Conservation (phyloP, 1,284 basidiomycete genomes). For the Dichomitus squalens region DNA sequence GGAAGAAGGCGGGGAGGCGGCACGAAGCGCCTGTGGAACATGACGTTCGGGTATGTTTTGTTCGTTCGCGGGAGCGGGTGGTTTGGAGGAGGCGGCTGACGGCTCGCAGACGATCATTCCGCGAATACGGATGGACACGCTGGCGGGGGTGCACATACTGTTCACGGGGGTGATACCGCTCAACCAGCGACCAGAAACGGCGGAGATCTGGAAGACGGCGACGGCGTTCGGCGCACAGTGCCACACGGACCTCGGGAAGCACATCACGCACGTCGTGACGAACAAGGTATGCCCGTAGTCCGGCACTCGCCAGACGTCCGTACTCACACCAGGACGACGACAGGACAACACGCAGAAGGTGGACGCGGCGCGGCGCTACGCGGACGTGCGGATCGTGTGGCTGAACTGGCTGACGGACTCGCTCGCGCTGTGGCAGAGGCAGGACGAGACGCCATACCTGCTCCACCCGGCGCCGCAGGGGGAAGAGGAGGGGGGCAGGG, state of each 20-base stretch:
- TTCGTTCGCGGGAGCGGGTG: too few relatives aligned
- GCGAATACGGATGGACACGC: conserved; percentile 72
- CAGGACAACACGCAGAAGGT: conserved; percentile 92
- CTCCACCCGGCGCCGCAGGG: conserved; percentile 46
- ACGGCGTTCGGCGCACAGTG: conserved; percentile 88
- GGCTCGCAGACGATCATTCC: conserved; percentile 77
- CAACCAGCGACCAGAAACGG: conserved; percentile 74
- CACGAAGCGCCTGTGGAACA: conserved; percentile 37
- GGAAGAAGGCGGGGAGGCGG: conserved; percentile 35
- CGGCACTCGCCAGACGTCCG: neutral
- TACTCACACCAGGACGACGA: neutral
- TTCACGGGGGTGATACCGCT: conserved; percentile 96
- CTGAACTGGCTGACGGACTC: conserved; percentile 88
- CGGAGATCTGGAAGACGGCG: conserved; percentile 89
- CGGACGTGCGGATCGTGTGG: conserved; percentile 83
- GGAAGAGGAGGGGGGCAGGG: conserved; percentile 5
- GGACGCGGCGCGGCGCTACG: conserved; percentile 70
- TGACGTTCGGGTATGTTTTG: conserved; percentile 63
- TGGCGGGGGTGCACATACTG: conserved; percentile 79
- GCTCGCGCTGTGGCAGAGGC: conserved; percentile 77
- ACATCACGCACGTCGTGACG: conserved; percentile 90
- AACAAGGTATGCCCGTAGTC: conserved; percentile 61
- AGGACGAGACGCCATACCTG: conserved; percentile 73
- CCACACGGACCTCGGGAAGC: conserved; percentile 64
- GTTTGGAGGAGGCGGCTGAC: conserved; percentile 7